These are phyloP conservation scores for Chaetoscypha palmicola DNA, from an alignment of 2,329 filamentous ascomycete species.

Conservation along the genomic window DNA sequence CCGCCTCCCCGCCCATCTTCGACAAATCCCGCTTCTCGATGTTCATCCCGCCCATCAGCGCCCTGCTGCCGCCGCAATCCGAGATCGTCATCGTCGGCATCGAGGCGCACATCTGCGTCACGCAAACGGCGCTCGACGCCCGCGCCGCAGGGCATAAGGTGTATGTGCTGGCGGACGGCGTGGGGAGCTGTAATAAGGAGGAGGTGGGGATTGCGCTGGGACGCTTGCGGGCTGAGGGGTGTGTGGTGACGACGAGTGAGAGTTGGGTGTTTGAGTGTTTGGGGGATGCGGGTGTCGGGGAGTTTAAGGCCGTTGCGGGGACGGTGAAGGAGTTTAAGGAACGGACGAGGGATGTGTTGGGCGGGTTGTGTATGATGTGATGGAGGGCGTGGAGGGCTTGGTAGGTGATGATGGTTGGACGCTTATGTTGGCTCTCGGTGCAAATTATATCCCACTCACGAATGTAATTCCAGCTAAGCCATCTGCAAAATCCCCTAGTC, in stretches of 20 bases:
- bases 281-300: conserved; percentile 66
- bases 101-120: conserved; percentile 89
- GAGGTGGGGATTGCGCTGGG: conserved; percentile 76
- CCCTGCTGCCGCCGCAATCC: conserved; percentile 34
- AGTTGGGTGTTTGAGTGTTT: conserved; percentile 84
- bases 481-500: too few species aligned
- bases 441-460: too few species aligned
- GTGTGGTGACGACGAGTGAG: conserved; percentile 78
- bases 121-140: conserved; percentile 83
- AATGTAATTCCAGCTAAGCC: too few species aligned
- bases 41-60: conserved; percentile 62
- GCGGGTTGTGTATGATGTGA: conserved; percentile 56
- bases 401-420: too few species aligned
- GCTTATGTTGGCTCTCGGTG: too few species aligned
- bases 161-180: conserved; percentile 82
- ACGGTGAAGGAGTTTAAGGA: conserved; percentile 71
- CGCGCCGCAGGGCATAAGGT: conserved; percentile 69
- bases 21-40: conserved; percentile 94
- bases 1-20: conserved; percentile 46
- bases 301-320: conserved; percentile 66
- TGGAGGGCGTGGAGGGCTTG: too few species aligned
- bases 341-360: conserved; percentile 63
- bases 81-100: conserved; percentile 81
- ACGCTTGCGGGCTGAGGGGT: conserved; percentile 68
- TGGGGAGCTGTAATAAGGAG: conserved; percentile 77